These are phyloP conservation scores for Chrysanthemum seticuspe DNA, from an alignment of 129 eudicot genomes.

Conservation along the genomic window DNA sequence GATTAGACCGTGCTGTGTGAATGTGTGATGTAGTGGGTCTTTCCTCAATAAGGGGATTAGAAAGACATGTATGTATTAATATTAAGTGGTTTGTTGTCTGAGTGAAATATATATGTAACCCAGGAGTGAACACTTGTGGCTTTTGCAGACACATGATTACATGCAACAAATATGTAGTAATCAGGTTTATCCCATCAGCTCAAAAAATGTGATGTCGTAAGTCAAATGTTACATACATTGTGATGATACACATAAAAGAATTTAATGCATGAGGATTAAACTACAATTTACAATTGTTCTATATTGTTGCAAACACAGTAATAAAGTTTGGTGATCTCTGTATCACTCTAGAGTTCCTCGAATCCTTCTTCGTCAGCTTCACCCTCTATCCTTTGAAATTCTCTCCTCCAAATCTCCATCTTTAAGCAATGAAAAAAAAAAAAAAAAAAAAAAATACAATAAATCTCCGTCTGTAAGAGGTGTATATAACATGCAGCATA, in stretches of 20 bases:
- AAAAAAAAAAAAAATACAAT: too few species aligned
- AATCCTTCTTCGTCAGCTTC: conserved; percentile 96
- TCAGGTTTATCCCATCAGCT: background rate
- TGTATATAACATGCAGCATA: background rate
- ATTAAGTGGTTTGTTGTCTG: background rate
- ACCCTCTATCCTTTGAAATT: conserved; percentile 77
- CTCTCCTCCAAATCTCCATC: conserved; percentile 97
- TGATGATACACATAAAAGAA: background rate
- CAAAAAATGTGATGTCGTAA: background rate
- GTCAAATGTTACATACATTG: background rate
- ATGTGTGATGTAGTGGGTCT: background rate
- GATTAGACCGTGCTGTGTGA: background rate
- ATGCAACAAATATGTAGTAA: background rate
- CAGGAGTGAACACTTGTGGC: background rate
- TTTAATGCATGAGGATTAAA: background rate
- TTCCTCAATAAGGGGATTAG: conserved; percentile 5
- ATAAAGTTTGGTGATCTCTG: background rate
- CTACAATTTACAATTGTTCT: background rate
- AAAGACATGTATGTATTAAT: conserved; percentile 5
- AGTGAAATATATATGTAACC: conserved; percentile 6
- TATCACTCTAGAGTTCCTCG: conserved; percentile 70
- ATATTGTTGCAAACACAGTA: background rate
- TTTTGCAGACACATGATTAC: background rate
- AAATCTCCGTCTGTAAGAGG: too few species aligned
- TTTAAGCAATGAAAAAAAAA: conserved; percentile 15